Evolutionary conservation across 176 grass and related monocot species (phyloP).

Genomic region (Ensete glaucum): DNA sequence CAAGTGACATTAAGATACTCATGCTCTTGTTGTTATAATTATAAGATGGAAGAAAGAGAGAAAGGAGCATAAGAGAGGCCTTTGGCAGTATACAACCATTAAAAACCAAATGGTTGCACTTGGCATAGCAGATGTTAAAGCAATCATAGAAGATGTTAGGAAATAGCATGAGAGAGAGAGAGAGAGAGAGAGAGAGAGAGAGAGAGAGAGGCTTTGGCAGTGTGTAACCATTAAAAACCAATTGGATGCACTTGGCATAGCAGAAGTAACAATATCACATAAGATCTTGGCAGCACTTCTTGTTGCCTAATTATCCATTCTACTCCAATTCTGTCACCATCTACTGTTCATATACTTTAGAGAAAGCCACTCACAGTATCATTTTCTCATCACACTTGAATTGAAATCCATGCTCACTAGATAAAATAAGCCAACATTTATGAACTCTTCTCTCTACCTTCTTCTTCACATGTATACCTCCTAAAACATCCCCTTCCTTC

Average conservation of each 20-base stretch:
- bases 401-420: not conserved
- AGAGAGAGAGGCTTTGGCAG: not conserved
- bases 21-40: not conserved
- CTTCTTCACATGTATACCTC: not conserved
- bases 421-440: not conserved
- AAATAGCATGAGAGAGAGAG: no score
- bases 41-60: not conserved
- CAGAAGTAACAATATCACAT: not conserved
- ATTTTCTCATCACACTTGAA: not conserved
- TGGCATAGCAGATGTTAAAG: not conserved
- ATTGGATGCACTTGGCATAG: not conserved
- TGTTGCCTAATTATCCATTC: slow-evolving; percentile 2
- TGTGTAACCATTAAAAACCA: not conserved
- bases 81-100: not conserved
- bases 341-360: slow-evolving; percentile 1
- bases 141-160: not conserved
- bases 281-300: not conserved
- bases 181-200: not conserved
- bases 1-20: not conserved
- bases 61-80: not conserved
- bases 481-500: not conserved
- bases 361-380: not conserved
- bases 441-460: not conserved
- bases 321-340: not conserved
- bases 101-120: not conserved